phyloP scores from a whole-genome alignment of 257 asterid genomes.

The Schizonepeta tenuifolia region DNA sequence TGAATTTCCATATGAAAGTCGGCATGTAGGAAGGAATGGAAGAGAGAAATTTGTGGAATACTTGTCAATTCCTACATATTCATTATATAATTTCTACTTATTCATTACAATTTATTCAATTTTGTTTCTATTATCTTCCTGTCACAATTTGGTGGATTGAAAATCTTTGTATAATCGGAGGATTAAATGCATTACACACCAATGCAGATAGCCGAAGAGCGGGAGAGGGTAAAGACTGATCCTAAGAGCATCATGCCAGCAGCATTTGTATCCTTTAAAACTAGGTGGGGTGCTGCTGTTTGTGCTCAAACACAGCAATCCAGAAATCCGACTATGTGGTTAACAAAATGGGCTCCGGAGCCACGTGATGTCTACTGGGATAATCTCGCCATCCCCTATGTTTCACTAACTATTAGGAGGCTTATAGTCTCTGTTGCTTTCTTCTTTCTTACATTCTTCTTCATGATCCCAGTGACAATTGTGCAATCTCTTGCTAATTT shows the following conservation, averaged over 20 bases:
- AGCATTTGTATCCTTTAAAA: slow-evolving; percentile 85
- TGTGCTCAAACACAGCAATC: slow-evolving; percentile 96
- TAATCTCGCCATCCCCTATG: slow-evolving; percentile 91
- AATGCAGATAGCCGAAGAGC: slow-evolving; percentile 83
- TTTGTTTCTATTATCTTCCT: slow-evolving; percentile 3
- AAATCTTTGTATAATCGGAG: slow-evolving; percentile 29
- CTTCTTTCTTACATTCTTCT: slow-evolving; percentile 95
- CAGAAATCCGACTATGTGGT: slow-evolving; percentile 90
- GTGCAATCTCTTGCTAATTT: slow-evolving; percentile 94
- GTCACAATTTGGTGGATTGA: slow-evolving; percentile 3
- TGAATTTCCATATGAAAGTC: no score
- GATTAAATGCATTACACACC: slow-evolving; percentile 31
- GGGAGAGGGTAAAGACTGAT: slow-evolving; percentile 66
- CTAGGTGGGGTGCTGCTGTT: slow-evolving; percentile 96
- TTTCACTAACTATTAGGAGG: slow-evolving; percentile 75
- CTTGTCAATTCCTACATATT: no score
- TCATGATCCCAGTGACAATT: slow-evolving; percentile 83
- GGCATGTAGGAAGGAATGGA: no score
- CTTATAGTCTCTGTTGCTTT: slow-evolving; percentile 71
- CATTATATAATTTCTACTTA: no score
- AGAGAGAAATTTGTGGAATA: no score
- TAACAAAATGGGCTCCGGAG: slow-evolving; percentile 97
- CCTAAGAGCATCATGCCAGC: slow-evolving; percentile 85
- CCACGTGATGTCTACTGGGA: slow-evolving; percentile 90
- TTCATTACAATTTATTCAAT: not conserved